Evolutionary conservation across 2,329 filamentous ascomycete species (phyloP).

Genomic region (Nigrospora osmanthi): DNA sequence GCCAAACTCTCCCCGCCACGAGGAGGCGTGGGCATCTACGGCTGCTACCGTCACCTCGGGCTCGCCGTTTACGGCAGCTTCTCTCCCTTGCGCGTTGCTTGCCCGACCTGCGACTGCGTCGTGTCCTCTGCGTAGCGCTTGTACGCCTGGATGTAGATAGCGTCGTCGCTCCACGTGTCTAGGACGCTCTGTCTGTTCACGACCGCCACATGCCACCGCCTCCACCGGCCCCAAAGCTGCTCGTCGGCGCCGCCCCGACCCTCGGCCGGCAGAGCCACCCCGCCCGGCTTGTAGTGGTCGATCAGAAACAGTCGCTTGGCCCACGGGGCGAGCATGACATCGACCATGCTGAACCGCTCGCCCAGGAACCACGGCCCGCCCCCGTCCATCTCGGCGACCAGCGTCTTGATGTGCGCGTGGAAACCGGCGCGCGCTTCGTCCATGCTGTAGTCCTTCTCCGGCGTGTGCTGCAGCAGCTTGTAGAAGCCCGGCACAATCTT

Average conservation of each 20-base stretch:
- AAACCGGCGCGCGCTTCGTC: slow-evolving; percentile 51
- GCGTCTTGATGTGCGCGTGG: slow-evolving; percentile 47
- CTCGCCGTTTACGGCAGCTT: slow-evolving; percentile 44
- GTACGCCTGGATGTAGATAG: slow-evolving; percentile 63
- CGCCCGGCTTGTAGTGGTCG: slow-evolving; percentile 62
- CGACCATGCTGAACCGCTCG: slow-evolving; percentile 54
- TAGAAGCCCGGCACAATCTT: slow-evolving; percentile 65
- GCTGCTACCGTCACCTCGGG: too few relatives aligned
- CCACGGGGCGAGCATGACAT: slow-evolving; percentile 68
- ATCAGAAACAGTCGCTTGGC: slow-evolving; percentile 64
- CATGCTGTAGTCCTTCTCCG: slow-evolving; percentile 38
- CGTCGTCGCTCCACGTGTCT: slow-evolving; percentile 60
- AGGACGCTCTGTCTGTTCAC: slow-evolving; percentile 52
- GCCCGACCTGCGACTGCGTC: slow-evolving; percentile 52
- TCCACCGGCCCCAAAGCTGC: slow-evolving; percentile 56
- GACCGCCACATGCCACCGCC: slow-evolving; percentile 54
- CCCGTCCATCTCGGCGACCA: slow-evolving; percentile 53
- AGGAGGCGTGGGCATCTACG: too few relatives aligned
- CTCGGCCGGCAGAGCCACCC: slow-evolving; percentile 33
- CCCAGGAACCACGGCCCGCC: slow-evolving; percentile 63
- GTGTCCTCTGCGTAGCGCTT: slow-evolving; percentile 58
- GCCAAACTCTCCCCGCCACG: too few relatives aligned
- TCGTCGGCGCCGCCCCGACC: slow-evolving; percentile 35
- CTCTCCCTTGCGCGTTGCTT: slow-evolving; percentile 54
- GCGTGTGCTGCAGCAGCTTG: slow-evolving; percentile 48